Evolutionary conservation across 2,329 filamentous ascomycete genomes (phyloP), one percentile per base, ranked within the genome.

Genomic region (Nothophaeocryptopus gaeumannii): DNA sequence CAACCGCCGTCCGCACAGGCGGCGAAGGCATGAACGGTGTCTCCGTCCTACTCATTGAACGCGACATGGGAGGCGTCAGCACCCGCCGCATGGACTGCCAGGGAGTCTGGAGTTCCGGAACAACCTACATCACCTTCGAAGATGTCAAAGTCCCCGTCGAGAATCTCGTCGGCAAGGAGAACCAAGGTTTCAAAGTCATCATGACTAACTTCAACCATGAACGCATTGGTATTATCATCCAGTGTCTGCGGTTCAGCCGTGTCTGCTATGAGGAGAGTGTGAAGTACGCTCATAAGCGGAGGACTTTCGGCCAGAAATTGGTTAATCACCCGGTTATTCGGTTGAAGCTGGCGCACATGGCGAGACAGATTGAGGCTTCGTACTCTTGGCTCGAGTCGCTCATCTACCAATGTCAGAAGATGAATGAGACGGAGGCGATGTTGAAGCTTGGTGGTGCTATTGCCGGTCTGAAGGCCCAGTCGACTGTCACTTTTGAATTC

Each of bases 141-240:
- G 93, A 99, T 68, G 93, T 97, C 73, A 97, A 97, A 78, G 93
- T 99, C 0, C 93, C 93, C 1, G 93, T 97, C n/a, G 92, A 96
- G 80, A 97, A 99, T 77, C 73, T 99, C 63, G 85, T 99, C 53
- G 93, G 93, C 74, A 97, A 96, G 78, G 86, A 95, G 77, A 96
- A 99, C 79, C 86, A 95, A 71, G 93, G 93, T 34, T 99, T 99
- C 83, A 89, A 91, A 75, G 90, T 95, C 68, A 92, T 99, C 78
- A 97, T 97, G 92, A 96, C 89, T 70, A 96, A 96, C 80, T 96
- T 96, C 79, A 97, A 97, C 81, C 93, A 97, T 79, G 93, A 99
- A 77, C 89, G 93, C 56, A 91, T 99, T 63, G 93, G 93, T 56
- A 97, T 99, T 73, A 91, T 97, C 74, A 97, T 97, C 76, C 93